Evolutionary conservation across 192 early-diverging fungal species (phyloP).

Genomic region (Entomortierella chlamydospora): DNA sequence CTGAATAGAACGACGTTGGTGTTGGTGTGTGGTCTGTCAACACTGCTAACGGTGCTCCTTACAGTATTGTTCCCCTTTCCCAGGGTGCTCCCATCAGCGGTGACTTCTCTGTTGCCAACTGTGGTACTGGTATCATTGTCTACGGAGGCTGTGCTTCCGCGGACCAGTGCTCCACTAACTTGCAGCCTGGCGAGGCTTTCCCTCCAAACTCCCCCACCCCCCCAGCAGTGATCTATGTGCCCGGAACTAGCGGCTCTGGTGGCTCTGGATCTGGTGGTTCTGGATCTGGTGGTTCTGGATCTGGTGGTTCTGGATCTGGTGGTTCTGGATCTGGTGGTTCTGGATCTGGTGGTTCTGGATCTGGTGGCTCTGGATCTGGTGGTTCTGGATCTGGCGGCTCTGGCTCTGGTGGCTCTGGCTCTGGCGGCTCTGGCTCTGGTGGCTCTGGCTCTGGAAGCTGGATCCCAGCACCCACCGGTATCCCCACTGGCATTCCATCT

Average conservation of each 20-base stretch:
- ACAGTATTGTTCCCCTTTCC: constrained; percentile 35
- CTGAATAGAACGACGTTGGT: constrained; percentile 44
- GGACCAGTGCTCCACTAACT: constrained; percentile 34
- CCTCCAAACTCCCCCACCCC: constrained; percentile 28
- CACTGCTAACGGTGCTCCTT: constrained; percentile 22
- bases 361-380: background rate
- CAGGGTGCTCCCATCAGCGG: constrained; percentile 36
- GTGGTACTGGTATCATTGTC: constrained; percentile 38
- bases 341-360: background rate
- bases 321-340: constrained; percentile 1
- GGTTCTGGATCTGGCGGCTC: background rate
- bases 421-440: constrained; percentile 18
- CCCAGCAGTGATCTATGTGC: constrained; percentile 27
- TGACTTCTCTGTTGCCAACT: constrained; percentile 38
- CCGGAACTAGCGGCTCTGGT: constrained; percentile 11
- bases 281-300: constrained; percentile 10
- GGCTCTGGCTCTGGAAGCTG: constrained; percentile 18
- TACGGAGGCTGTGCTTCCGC: constrained; percentile 32
- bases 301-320: background rate
- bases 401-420: constrained; percentile 17
- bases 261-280: constrained; percentile 14
- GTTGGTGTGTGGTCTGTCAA: constrained; percentile 46
- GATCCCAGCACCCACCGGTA: constrained; percentile 17
- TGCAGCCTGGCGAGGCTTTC: constrained; percentile 33
- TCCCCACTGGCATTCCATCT: constrained; percentile 41